These are phyloP conservation scores for Chloris gayana DNA, from an alignment of 176 grass and related monocot genomes.

Conservation along the genomic window DNA sequence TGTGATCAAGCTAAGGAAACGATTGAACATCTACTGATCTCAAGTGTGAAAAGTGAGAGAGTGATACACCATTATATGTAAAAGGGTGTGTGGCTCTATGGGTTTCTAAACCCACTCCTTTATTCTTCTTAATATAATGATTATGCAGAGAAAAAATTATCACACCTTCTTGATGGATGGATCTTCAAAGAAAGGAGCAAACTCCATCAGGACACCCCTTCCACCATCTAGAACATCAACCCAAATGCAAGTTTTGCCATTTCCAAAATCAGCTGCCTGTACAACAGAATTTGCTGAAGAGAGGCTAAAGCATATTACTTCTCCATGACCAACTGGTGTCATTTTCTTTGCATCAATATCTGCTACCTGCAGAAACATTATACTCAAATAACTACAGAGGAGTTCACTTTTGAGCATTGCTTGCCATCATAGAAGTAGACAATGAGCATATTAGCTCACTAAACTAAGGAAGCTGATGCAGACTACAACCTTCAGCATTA, in stretches of 20 bases:
- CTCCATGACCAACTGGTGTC: conserved; percentile 82
- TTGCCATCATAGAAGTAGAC: conserved; percentile 10
- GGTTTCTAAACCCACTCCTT: too few relatives aligned
- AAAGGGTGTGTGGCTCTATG: too few relatives aligned
- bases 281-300: conserved; percentile 58
- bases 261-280: conserved; percentile 71
- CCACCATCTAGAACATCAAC: conserved; percentile 87
- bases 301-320: conserved; percentile 90
- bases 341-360: conserved; percentile 72
- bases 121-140: too few relatives aligned
- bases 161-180: conserved; percentile 81
- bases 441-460: not conserved
- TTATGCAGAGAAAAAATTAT: conserved; percentile 16
- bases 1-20: too few relatives aligned
- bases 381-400: conserved; percentile 17
- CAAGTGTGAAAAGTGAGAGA: too few relatives aligned
- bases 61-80: too few relatives aligned
- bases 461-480: conserved; percentile 19
- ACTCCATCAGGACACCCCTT: conserved; percentile 73
- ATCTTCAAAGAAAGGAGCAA: conserved; percentile 84
- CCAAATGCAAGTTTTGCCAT: conserved; percentile 92
- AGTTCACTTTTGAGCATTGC: conserved; percentile 8
- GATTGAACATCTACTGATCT: too few relatives aligned
- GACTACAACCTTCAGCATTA: conserved; percentile 10
- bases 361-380: conserved; percentile 62